Evolutionary conservation across 2,329 filamentous ascomycete species (phyloP).

Genomic region (Claviceps monticola): DNA sequence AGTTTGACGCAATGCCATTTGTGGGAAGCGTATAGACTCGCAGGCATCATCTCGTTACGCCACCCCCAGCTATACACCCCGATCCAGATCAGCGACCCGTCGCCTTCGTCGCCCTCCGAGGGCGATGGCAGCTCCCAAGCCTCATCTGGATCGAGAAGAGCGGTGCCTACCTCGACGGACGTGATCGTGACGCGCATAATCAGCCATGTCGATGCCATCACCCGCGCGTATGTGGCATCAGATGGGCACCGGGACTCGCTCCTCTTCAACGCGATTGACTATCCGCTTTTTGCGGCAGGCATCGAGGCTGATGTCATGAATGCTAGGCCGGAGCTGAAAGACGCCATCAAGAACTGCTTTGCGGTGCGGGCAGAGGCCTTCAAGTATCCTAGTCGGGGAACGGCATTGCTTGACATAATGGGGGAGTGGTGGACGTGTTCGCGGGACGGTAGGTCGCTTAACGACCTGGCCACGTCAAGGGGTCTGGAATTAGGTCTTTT

Average conservation of each 20-base stretch:
- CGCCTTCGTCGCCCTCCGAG: background rate
- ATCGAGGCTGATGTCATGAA: conserved; percentile 1
- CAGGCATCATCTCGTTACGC: conserved; percentile 1
- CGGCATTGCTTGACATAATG: background rate
- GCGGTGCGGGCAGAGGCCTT: background rate
- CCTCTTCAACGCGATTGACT: conserved; percentile 3
- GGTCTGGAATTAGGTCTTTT: conserved; percentile 1
- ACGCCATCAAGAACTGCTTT: conserved; percentile 1
- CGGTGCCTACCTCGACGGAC: background rate
- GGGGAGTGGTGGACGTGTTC: conserved; percentile 1
- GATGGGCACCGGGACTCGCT: background rate
- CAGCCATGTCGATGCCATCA: conserved; percentile 1
- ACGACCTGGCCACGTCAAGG: background rate
- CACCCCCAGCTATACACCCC: background rate
- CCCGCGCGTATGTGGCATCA: background rate
- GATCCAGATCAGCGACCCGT: background rate
- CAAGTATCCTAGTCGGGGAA: background rate
- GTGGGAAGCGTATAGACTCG: conserved; percentile 1
- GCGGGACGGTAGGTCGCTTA: background rate
- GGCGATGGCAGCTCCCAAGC: background rate
- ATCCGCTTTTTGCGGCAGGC: conserved; percentile 1
- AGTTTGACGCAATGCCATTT: conserved; percentile 1
- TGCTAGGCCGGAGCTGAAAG: background rate
- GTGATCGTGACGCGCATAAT: conserved; percentile 1
- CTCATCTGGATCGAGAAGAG: background rate